Evolutionary conservation across 768 basidiomycete species (phyloP).

Genomic region (Mycena belliarum): DNA sequence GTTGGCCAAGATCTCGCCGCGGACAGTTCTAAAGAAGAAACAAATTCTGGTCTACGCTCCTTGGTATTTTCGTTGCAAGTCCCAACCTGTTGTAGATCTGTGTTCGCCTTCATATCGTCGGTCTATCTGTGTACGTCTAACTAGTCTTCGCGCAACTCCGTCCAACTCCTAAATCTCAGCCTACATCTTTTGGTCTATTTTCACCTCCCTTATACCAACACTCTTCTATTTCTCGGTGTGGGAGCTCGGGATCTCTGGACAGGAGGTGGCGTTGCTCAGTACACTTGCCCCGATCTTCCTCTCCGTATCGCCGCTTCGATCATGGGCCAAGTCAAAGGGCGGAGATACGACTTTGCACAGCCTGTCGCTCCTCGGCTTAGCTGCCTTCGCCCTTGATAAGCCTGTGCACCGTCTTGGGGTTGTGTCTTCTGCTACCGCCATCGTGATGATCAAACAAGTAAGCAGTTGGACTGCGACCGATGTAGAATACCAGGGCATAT

Average conservation of each 20-base stretch:
- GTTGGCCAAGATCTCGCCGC: neutral
- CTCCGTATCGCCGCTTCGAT: conserved; percentile 42
- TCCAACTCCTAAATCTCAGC: conserved; percentile 40
- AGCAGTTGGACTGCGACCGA: conserved; percentile 54
- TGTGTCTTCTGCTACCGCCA: conserved; percentile 55
- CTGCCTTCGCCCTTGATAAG: conserved; percentile 50
- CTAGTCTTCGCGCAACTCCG: neutral
- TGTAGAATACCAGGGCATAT: conserved; percentile 48
- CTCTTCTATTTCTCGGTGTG: conserved; percentile 93
- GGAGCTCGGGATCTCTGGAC: conserved; percentile 83
- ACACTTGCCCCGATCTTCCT: conserved; percentile 72
- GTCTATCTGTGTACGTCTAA: conserved; percentile 59
- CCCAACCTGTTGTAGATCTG: conserved; percentile 16
- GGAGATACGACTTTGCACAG: conserved; percentile 52
- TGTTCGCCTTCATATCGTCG: conserved; percentile 39
- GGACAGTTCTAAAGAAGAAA: neutral
- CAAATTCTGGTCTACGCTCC: neutral
- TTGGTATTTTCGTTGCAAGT: neutral
- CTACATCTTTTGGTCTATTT: conserved; percentile 80
- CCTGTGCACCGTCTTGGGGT: conserved; percentile 57
- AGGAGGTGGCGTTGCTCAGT: conserved; percentile 73
- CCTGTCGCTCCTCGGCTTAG: conserved; percentile 53
- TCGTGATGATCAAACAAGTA: conserved; percentile 49
- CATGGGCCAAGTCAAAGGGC: conserved; percentile 46
- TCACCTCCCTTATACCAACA: conserved; percentile 75